Conservation (phyloP, 2,329 filamentous ascomycete genomes). For the Phyllosticta citriasiana region DNA sequence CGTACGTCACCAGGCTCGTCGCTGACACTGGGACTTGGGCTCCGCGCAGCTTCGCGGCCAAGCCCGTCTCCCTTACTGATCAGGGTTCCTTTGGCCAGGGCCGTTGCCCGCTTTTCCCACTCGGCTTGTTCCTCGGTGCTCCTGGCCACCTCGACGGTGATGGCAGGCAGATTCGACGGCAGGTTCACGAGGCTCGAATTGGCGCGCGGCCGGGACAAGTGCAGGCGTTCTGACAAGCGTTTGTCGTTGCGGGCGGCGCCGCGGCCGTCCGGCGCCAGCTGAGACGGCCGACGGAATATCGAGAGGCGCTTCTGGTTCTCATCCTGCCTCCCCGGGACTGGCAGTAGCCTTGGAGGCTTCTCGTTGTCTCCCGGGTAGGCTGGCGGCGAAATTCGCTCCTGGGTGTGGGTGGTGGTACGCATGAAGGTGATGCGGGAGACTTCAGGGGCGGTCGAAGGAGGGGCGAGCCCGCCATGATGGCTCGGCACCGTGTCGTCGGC, state of each 20-base stretch:
- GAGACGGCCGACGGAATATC: slow-evolving; percentile 13
- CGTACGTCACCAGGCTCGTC: slow-evolving; percentile 31
- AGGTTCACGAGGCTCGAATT: slow-evolving; percentile 58
- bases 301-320: slow-evolving; percentile 21
- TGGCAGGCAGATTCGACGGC: slow-evolving; percentile 69
- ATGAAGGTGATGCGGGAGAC: slow-evolving; percentile 67
- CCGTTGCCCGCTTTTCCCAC: slow-evolving; percentile 92
- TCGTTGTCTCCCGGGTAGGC: slow-evolving; percentile 35
- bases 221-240: slow-evolving; percentile 60
- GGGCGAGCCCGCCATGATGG: slow-evolving; percentile 15
- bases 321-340: slow-evolving; percentile 14
- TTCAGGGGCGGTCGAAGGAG: slow-evolving; percentile 18
- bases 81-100: slow-evolving; percentile 57
- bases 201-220: slow-evolving; percentile 47
- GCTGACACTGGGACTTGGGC: slow-evolving; percentile 27
- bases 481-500: slow-evolving; percentile 15
- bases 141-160: slow-evolving; percentile 38
- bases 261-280: slow-evolving; percentile 15
- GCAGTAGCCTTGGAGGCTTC: slow-evolving; percentile 1
- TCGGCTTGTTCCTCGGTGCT: slow-evolving; percentile 45
- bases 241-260: slow-evolving; percentile 19
- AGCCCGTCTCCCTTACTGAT: slow-evolving; percentile 19
- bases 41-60: slow-evolving; percentile 12
- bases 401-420: slow-evolving; percentile 69
- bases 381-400: slow-evolving; percentile 70